phyloP scores from a whole-genome alignment of 192 early-diverging fungal genomes.

The Phycomyces blakesleeanus region DNA sequence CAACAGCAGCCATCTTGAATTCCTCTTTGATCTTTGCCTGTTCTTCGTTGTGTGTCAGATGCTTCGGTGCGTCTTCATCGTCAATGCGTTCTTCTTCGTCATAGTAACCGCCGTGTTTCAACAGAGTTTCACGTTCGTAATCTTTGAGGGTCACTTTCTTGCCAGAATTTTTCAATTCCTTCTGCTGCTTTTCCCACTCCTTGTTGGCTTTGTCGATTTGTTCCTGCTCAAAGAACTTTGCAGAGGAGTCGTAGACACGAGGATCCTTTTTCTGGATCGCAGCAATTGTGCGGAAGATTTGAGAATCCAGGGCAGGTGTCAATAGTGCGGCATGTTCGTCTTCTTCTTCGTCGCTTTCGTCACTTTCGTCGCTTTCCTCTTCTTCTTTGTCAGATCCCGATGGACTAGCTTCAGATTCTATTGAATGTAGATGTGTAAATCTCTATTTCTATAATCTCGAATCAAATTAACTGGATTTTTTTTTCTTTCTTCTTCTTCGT shows the following conservation, averaged over 20 bases:
- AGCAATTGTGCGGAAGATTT: constrained; percentile 90
- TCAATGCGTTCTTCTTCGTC: constrained; percentile 38
- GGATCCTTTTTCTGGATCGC: constrained; percentile 73
- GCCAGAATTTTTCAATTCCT: constrained; percentile 37
- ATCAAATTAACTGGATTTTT: no score
- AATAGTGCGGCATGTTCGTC: constrained; percentile 78
- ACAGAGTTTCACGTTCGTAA: constrained; percentile 76
- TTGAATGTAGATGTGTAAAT: no score
- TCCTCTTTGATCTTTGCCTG: constrained; percentile 73
- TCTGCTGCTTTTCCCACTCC: constrained; percentile 66
- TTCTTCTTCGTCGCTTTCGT: constrained; percentile 61
- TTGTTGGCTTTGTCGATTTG: constrained; percentile 56
- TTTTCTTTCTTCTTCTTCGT: constrained; percentile 45
- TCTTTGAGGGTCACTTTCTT: constrained; percentile 83
- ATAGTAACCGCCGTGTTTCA: constrained; percentile 55
- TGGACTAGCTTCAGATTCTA: no score
- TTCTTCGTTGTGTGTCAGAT: constrained; percentile 78
- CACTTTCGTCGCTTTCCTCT: neutral
- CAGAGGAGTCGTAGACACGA: constrained; percentile 74
- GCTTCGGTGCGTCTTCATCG: constrained; percentile 38
- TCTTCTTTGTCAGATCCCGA: neutral
- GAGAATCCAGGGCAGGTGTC: constrained; percentile 85
- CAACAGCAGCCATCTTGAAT: constrained; percentile 53
- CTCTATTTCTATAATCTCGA: no score
- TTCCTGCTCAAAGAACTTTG: constrained; percentile 74